Evolutionary conservation across 192 early-diverging fungal genomes (phyloP), one percentile per base, ranked within the genome.

Genomic region (Mortierella alpina): DNA sequence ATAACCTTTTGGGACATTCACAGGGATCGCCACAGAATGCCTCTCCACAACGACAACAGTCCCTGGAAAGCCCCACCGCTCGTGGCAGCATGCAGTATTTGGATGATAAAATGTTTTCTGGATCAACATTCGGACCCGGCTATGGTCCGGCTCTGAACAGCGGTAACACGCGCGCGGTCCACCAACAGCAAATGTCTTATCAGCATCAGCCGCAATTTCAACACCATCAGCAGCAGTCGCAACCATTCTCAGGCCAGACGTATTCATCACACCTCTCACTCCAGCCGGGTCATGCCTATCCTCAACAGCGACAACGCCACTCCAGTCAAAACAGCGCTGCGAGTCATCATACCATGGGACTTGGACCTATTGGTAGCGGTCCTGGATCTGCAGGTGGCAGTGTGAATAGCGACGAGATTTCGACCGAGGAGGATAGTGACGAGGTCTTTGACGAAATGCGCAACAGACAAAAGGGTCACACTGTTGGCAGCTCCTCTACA

Each of bases 401-500:
- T 31, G 70, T 80, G 20, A 80, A 72, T 17, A 72, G 70, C 50
- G 77, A 80, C 50, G 77, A 80, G 60, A 57, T 72, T 22, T 80
- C 77, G 22, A 80, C 77, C 2, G 77, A 80, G 70, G 77, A 80
- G 6, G 77, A 80, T 51, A 80, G 77, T 41, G 77, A 80, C 40
- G 77, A 80, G 23, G 69, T 62, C 40, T 80, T 80, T 68, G 77
- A 80, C 40, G 77, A 80, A 60, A 80, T 80, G 77, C 54, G 70
- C 40, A 66, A 68, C 40, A 71, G 69, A 13, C 70, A 79, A 13
- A 64, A 60, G 57, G 67, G 70, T 68, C 75, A 79, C 12, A 60
- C 65, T 48, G 47, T 66, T 6, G 40, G 58, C 40, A 59, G 39
- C 39, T 48, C 61, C 1, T 11, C 63, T 8, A 40, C 59, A 22